These are phyloP conservation scores for Trichoderma lentiforme DNA, from an alignment of 2,329 filamentous ascomycete species.

Conservation along the genomic window DNA sequence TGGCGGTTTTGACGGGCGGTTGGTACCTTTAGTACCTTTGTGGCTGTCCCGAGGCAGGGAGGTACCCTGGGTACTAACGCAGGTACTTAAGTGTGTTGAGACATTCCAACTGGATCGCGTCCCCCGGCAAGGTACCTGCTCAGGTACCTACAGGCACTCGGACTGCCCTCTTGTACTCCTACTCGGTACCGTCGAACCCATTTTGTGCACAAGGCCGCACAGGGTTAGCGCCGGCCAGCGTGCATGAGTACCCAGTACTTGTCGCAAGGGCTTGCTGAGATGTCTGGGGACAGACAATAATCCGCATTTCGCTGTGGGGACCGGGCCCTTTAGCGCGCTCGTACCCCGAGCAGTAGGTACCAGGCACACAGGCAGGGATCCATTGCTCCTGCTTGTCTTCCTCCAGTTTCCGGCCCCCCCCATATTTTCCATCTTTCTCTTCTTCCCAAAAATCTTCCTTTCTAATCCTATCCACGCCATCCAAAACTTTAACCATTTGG, in stretches of 20 bases:
- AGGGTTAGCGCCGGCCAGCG: background rate
- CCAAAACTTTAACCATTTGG: slow-evolving; percentile 35
- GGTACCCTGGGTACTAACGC: no score
- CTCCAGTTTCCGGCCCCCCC: slow-evolving; percentile 8
- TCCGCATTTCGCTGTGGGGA: slow-evolving; percentile 7
- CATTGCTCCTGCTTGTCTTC: slow-evolving; percentile 1
- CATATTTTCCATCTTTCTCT: slow-evolving; percentile 9
- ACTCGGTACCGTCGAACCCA: background rate
- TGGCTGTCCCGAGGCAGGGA: no score
- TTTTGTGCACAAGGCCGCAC: background rate
- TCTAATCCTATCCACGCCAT: slow-evolving; percentile 20
- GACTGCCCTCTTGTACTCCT: background rate
- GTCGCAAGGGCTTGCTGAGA: background rate
- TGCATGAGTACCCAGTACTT: slow-evolving; percentile 3
- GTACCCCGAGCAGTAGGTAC: slow-evolving; percentile 10
- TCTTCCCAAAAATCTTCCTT: background rate
- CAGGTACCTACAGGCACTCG: background rate
- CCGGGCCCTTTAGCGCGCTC: slow-evolving; percentile 2
- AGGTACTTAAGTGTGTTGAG: no score
- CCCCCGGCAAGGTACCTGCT: no score
- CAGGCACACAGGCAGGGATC: slow-evolving; percentile 9
- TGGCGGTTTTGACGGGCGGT: background rate
- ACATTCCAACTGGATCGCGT: no score
- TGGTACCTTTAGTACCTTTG: no score
- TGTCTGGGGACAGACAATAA: slow-evolving; percentile 9